Evolutionary conservation across 371 early-diverging fungal genomes (phyloP), one percentile per base, ranked within the genome.

Genomic region (Actinomucor elegans): DNA sequence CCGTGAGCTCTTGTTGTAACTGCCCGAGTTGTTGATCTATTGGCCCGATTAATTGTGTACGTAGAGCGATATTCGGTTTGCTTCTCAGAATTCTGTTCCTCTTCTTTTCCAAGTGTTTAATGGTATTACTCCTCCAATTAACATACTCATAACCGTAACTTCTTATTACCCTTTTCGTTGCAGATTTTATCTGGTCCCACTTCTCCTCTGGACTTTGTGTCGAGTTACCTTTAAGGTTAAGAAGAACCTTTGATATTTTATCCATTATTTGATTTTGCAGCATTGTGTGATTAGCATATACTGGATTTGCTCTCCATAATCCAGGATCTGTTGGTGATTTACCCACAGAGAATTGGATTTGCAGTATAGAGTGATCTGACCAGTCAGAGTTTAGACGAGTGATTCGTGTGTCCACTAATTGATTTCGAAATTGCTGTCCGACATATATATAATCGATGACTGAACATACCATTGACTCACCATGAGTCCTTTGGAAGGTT

Each of bases 251-350:
- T 9, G 6, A 6, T 24, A 44, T 36, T 28, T 29, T 37, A 11
- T 40, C 28, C 2, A 0, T n/a, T 5, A 48, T 17, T 28, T 38
- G 4, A 11, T 41, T 31, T 23, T 21, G 31, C 20, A 48, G 21
- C 2, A n/a, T n/a, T 24, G 21, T 45, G 14, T 24, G 17, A 8
- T 12, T 8, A 20, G 41, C 26, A 12, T 38, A 44, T 15, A 28
- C 21, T 14, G 49, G 57, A 21, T 50, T 57, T 4, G 45, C 57
- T 2, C 57, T 17, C 50, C 57, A 56, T 3, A 56, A 17, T 8
- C 57, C 57, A 20, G 46, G 40, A 2, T 50, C 57, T 1, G 14
- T 8, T 8, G 18, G 35, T 14, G 53, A 34, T 18, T 23, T n/a
- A 2, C 45, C 53, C 2, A 36, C 11, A 2, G 15, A 34, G 17